These are phyloP conservation scores for Penicillium capsulatum DNA, from an alignment of 2,329 filamentous ascomycete species.

Conservation along the genomic window DNA sequence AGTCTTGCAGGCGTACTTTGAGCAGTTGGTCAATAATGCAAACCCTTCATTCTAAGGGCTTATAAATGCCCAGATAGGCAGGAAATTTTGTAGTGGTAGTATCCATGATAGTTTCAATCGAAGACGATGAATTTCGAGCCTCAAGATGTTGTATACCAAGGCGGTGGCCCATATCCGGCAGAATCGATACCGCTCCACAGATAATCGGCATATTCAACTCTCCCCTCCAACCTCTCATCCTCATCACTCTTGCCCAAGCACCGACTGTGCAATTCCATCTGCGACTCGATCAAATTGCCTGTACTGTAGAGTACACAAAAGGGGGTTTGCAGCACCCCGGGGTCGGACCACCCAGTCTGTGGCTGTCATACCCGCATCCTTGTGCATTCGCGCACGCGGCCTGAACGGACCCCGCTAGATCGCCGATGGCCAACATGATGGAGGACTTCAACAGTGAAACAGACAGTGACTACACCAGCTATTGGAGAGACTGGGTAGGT, in stretches of 20 bases:
- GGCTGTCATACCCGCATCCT: slow-evolving; percentile 10
- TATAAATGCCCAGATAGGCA: too few species aligned
- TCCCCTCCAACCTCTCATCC: too few species aligned
- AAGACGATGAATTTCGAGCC: too few species aligned
- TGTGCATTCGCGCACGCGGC: slow-evolving; percentile 9
- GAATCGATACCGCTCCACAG: too few species aligned
- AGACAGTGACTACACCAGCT: slow-evolving; percentile 98
- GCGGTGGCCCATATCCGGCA: too few species aligned
- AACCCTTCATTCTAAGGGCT: not conserved
- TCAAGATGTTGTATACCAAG: too few species aligned
- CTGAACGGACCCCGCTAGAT: slow-evolving; percentile 12
- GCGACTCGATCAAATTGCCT: not conserved
- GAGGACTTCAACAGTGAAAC: slow-evolving; percentile 98
- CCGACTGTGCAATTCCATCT: not conserved
- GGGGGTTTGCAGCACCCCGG: slow-evolving; percentile 14
- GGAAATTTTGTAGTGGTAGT: not conserved
- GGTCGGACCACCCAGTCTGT: slow-evolving; percentile 20
- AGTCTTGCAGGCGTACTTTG: not conserved
- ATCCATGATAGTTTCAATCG: not conserved
- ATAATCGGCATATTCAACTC: too few species aligned
- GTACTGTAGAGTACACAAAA: slow-evolving; percentile 7
- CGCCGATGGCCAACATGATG: slow-evolving; percentile 53
- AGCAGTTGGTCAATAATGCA: not conserved
- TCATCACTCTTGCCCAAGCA: not conserved
- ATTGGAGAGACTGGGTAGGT: slow-evolving; percentile 98